Evolutionary conservation across 495 filamentous ascomycete species (phyloP).

Genomic region (Aspergillus ostianus): DNA sequence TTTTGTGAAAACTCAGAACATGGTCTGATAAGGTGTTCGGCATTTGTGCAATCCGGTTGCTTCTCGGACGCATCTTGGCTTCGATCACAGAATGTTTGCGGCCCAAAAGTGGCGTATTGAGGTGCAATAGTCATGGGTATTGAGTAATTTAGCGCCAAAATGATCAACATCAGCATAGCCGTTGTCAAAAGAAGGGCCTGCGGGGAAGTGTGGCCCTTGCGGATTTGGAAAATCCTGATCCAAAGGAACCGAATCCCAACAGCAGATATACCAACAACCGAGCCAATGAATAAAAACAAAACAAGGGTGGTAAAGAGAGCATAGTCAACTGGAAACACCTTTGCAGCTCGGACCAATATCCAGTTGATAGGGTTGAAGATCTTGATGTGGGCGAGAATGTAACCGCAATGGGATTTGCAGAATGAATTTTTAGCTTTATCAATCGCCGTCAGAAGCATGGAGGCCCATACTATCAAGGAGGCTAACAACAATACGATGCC

Average conservation of each 20-base stretch:
- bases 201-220: slow-evolving; percentile 82
- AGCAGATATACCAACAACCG: slow-evolving; percentile 77
- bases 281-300: slow-evolving; percentile 80
- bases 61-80: slow-evolving; percentile 50
- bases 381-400: slow-evolving; percentile 86
- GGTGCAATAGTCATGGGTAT: slow-evolving; percentile 89
- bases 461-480: slow-evolving; percentile 73
- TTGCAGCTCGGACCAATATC: slow-evolving; percentile 77
- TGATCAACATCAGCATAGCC: slow-evolving; percentile 84
- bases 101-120: slow-evolving; percentile 91
- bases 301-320: slow-evolving; percentile 79
- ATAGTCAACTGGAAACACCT: slow-evolving; percentile 90
- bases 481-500: slow-evolving; percentile 74
- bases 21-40: slow-evolving; percentile 66
- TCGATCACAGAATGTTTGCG: slow-evolving; percentile 88
- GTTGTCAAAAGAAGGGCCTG: slow-evolving; percentile 92
- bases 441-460: slow-evolving; percentile 92
- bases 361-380: slow-evolving; percentile 95
- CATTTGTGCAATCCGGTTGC: slow-evolving; percentile 77
- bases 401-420: slow-evolving; percentile 88
- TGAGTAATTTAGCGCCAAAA: slow-evolving; percentile 86
- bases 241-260: slow-evolving; percentile 95
- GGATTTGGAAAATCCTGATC: slow-evolving; percentile 86
- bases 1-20: slow-evolving; percentile 72
- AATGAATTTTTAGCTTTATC: slow-evolving; percentile 95